Percentiles rank a stretch among this genome's conserved stretches.
phyloP scores from a whole-genome alignment of 306 rosid genomes.

The Alnus rubra region DNA sequence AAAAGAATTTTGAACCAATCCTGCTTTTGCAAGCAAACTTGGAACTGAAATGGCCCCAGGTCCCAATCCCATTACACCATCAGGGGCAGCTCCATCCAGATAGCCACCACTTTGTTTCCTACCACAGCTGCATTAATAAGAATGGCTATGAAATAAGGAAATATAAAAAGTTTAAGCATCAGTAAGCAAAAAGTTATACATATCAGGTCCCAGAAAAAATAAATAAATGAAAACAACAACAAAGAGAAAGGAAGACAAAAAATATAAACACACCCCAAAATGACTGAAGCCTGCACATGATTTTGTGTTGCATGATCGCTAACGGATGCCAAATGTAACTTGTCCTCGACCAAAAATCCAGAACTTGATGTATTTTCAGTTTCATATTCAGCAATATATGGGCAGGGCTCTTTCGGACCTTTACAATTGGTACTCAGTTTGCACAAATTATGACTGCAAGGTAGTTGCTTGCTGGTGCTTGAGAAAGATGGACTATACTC shows the following conservation, averaged over 20 bases:
- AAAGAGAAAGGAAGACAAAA: not conserved
- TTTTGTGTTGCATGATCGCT: constrained; percentile 41
- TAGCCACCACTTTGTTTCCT: constrained; percentile 59
- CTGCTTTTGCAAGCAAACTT: constrained; percentile 59
- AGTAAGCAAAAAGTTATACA: constrained; percentile 2
- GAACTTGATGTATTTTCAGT: constrained; percentile 88
- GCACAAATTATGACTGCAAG: constrained; percentile 82
- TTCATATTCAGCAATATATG: constrained; percentile 57
- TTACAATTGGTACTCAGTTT: constrained; percentile 61
- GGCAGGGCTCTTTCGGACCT: constrained; percentile 72
- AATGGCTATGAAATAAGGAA: constrained; percentile 5
- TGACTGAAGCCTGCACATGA: constrained; percentile 69
- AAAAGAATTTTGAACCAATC: constrained; percentile 54
- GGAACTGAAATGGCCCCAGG: constrained; percentile 64
- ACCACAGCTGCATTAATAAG: constrained; percentile 54
- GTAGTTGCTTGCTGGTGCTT: constrained; percentile 67
- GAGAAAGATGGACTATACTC: constrained; percentile 83
- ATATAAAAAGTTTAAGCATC: constrained; percentile 7
- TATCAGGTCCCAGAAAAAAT: not conserved
- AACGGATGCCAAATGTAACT: constrained; percentile 68
- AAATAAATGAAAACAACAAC: not conserved
- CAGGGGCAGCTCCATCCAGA: constrained; percentile 68
- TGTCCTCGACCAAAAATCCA: constrained; percentile 86
- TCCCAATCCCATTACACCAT: constrained; percentile 74
- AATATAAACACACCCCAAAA: constrained; percentile 62